Conservation (phyloP, 1,139 yeast genomes). For the Zhuliangozyma blackwelliae region DNA sequence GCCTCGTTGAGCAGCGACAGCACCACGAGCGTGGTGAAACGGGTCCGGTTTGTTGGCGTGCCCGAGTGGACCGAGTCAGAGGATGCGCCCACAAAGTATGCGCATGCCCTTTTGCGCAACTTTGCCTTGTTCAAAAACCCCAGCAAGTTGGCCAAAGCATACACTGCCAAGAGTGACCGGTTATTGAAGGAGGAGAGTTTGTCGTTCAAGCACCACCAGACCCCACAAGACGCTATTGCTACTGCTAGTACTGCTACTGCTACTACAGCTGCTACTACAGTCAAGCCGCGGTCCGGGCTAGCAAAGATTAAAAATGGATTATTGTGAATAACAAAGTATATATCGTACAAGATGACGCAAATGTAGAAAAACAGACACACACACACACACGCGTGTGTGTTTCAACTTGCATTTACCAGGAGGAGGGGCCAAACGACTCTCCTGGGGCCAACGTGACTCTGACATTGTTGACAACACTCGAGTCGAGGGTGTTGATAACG, state of each 20-base stretch:
- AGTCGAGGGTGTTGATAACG: slow-evolving; percentile 10
- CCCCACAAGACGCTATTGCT: too few relatives aligned
- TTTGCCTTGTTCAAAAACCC: slow-evolving; percentile 39
- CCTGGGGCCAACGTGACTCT: slow-evolving; percentile 13
- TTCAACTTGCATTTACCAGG: too few relatives aligned
- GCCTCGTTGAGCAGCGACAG: slow-evolving; percentile 7
- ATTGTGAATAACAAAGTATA: too few relatives aligned
- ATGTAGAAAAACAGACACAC: too few relatives aligned
- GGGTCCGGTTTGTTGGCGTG: slow-evolving; percentile 51
- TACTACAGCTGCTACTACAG: too few relatives aligned
- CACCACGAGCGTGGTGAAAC: slow-evolving; percentile 19
- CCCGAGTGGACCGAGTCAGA: slow-evolving; percentile 50
- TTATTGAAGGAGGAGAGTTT: slow-evolving; percentile 50
- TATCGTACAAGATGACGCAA: too few relatives aligned
- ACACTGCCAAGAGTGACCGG: slow-evolving; percentile 38
- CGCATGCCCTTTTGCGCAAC: slow-evolving; percentile 44
- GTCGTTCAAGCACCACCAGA: slow-evolving; percentile 35
- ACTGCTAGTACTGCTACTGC: too few relatives aligned
- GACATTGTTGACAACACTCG: slow-evolving; percentile 11
- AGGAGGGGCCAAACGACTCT: slow-evolving; percentile 17
- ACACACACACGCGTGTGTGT: too few relatives aligned
- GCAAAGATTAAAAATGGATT: too few relatives aligned
- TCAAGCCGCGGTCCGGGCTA: too few relatives aligned
- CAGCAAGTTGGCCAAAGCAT: slow-evolving; percentile 7
- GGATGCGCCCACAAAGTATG: slow-evolving; percentile 50